phyloP scores from a whole-genome alignment of 2,329 filamentous ascomycete genomes.

The Coniochaeta sp. region DNA sequence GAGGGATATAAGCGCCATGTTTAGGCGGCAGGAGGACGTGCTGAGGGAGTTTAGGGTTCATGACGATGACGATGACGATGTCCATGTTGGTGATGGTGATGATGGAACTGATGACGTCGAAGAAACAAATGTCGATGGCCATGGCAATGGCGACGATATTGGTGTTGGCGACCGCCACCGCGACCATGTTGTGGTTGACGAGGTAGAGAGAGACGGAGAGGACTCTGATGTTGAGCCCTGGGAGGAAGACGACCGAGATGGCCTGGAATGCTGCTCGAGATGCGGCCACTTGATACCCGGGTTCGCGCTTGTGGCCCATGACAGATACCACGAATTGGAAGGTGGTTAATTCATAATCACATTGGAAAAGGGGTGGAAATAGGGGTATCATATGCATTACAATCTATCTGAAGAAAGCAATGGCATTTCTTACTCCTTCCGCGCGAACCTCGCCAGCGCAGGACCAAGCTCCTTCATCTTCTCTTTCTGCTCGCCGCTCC shows the following conservation, averaged over 20 bases:
- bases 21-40: conserved; percentile 63
- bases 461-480: conserved; percentile 72
- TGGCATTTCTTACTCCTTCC: conserved; percentile 33
- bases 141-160: neutral
- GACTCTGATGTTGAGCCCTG: conserved; percentile 3
- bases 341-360: neutral
- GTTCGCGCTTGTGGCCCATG: conserved; percentile 20
- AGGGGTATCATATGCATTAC: conserved; percentile 1
- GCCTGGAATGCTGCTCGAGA: conserved; percentile 12
- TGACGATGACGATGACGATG: conserved; percentile 21
- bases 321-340: conserved; percentile 18
- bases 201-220: neutral
- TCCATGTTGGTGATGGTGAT: conserved; percentile 24
- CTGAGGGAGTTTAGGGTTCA: conserved; percentile 60
- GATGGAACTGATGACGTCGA: conserved; percentile 4
- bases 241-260: conserved; percentile 6
- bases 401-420: neutral
- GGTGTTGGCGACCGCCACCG: neutral
- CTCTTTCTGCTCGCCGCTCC: conserved; percentile 54
- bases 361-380: neutral
- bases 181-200: neutral
- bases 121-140: neutral
- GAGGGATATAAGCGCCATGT: conserved; percentile 77
- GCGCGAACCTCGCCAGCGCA: conserved; percentile 77
- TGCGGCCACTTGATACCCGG: conserved; percentile 18